Evolutionary conservation across 306 rosid species (phyloP).

Genomic region (Amphicarpaea edgeworthii): DNA sequence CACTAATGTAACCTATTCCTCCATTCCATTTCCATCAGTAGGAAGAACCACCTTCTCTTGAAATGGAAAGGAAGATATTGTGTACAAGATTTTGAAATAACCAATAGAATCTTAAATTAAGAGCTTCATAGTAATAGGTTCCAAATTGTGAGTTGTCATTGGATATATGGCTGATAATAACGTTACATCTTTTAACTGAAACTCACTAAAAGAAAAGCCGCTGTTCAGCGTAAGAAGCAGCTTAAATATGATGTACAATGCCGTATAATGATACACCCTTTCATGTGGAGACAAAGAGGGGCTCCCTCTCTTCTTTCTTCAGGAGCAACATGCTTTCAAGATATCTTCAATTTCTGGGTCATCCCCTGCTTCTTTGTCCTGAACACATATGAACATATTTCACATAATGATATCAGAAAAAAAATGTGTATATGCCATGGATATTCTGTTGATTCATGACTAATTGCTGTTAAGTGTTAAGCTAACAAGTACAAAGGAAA

Average conservation of each 20-base stretch:
- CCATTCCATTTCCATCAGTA: background rate
- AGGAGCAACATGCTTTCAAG: constrained; percentile 74
- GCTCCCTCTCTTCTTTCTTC: constrained; percentile 36
- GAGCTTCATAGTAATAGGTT: background rate
- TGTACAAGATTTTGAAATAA: constrained; percentile 28
- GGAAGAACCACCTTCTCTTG: background rate
- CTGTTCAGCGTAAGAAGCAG: constrained; percentile 39
- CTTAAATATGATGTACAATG: constrained; percentile 32
- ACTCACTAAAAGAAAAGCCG: constrained; percentile 23
- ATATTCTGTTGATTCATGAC: constrained; percentile 20
- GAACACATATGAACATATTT: constrained; percentile 37
- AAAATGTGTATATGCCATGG: background rate
- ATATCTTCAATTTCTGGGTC: constrained; percentile 88
- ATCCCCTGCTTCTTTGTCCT: constrained; percentile 98
- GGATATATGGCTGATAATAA: constrained; percentile 1
- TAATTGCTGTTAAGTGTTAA: background rate
- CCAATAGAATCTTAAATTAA: background rate
- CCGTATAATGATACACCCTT: background rate
- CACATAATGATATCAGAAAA: constrained; percentile 11
- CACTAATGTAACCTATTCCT: background rate
- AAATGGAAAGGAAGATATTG: constrained; percentile 5
- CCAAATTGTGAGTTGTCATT: constrained; percentile 15
- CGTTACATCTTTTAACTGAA: constrained; percentile 21
- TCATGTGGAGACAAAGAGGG: constrained; percentile 15
- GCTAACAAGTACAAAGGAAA: constrained; percentile 11